A percentile compares a stretch with the other conserved stretches of the same genome.
Evolutionary conservation across 2,329 filamentous ascomycete species (phyloP).

Genomic region (Colletotrichum sidae): DNA sequence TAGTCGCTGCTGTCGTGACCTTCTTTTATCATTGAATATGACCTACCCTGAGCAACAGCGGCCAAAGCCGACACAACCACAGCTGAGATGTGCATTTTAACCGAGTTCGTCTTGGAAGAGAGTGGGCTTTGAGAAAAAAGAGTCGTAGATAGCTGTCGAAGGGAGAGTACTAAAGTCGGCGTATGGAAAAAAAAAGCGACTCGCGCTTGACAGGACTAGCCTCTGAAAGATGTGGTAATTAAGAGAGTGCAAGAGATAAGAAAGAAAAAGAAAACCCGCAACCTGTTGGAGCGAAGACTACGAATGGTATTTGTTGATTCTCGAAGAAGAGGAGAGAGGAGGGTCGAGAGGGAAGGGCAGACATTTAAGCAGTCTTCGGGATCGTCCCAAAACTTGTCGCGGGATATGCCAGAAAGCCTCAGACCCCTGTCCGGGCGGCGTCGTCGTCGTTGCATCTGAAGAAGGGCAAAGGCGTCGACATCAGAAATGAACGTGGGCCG

Average conservation of each 20-base stretch:
- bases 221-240: conserved; percentile 46
- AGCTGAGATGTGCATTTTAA: conserved; percentile 66
- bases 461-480: conserved; percentile 13
- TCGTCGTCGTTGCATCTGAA: conserved; percentile 33
- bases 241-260: conserved; percentile 41
- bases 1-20: conserved; percentile 9
- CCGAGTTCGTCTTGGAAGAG: conserved; percentile 39
- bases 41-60: conserved; percentile 59
- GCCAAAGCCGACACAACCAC: conserved; percentile 60
- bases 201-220: conserved; percentile 65
- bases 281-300: conserved; percentile 11
- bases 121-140: conserved; percentile 38
- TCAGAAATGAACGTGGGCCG: conserved; percentile 13
- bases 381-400: conserved; percentile 47
- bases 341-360: conserved; percentile 46
- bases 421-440: conserved; percentile 44
- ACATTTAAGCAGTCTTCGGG: conserved; percentile 55
- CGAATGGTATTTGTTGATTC: conserved; percentile 19
- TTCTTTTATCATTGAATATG: background rate
- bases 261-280: conserved; percentile 41
- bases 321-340: conserved; percentile 41
- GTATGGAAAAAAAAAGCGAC: conserved; percentile 50
- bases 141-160: conserved; percentile 10
- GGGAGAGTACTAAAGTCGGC: conserved; percentile 41
- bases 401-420: conserved; percentile 34